Percentiles rank a stretch among this genome's conserved stretches.
These are phyloP conservation scores for Podila horticola DNA, from an alignment of 192 early-diverging fungal species.

Conservation along the genomic window DNA sequence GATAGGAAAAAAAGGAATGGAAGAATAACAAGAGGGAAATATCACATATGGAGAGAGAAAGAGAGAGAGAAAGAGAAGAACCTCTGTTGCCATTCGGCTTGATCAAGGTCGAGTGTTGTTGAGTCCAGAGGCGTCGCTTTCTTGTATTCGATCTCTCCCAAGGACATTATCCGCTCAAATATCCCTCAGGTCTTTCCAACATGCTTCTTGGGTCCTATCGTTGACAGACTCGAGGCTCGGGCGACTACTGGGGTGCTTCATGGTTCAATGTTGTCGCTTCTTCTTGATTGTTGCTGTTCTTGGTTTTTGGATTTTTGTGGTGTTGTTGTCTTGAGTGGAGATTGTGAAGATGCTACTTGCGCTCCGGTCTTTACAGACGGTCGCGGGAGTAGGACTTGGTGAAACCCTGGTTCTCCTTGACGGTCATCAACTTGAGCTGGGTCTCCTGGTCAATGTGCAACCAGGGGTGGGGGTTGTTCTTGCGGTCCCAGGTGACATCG, in stretches of 20 bases:
- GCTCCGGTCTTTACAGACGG: slow-evolving; percentile 49
- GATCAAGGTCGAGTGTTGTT: slow-evolving; percentile 31
- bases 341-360: too few relatives aligned
- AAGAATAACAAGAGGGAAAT: slow-evolving; percentile 1
- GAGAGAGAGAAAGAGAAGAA: background rate
- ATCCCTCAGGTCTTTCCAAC: too few relatives aligned
- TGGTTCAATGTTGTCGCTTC: too few relatives aligned
- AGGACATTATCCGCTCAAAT: too few relatives aligned
- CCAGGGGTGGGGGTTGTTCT: slow-evolving; percentile 64
- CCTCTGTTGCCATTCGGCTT: slow-evolving; percentile 15
- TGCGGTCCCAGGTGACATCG: slow-evolving; percentile 69
- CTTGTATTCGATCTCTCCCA: background rate
- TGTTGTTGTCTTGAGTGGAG: too few relatives aligned
- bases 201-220: too few relatives aligned
- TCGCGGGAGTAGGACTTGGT: slow-evolving; percentile 66
- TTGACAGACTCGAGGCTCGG: too few relatives aligned
- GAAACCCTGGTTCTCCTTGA: slow-evolving; percentile 66
- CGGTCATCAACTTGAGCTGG: slow-evolving; percentile 66
- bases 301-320: background rate
- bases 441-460: slow-evolving; percentile 67
- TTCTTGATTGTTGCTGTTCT: background rate
- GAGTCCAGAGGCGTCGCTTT: slow-evolving; percentile 5
- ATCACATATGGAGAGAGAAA: background rate
- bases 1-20: background rate
- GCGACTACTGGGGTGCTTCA: too few relatives aligned